Evolutionary conservation across 2,329 filamentous ascomycete species (phyloP), one percentile per base, ranked within the genome.

Genomic region (Talaromyces piceae): DNA sequence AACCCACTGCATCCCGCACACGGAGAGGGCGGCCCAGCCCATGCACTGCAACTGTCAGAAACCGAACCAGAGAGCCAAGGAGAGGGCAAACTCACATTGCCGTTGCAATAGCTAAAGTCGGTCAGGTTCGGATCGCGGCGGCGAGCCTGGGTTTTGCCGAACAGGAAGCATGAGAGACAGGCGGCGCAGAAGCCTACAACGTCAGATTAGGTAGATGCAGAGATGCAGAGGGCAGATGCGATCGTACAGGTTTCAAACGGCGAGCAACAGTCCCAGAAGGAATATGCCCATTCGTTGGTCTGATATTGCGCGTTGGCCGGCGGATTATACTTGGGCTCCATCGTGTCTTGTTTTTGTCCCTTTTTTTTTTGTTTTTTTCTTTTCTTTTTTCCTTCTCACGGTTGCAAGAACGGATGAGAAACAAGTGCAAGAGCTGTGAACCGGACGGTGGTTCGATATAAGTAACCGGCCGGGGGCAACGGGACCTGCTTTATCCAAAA

Each of bases 1-100:
- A 50, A 75, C 70, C 57, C 66, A 64, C 26, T 58, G 56, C 13
- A 68, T 57, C 5, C 65, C 65, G 45, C 61, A 60, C 44, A 61
- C 61, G 41, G 57, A 52, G 27, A 68, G 52, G 30, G 58, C 58
- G 47, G 57, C 58, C 60, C 61, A 71, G 25, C 63, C 60, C 53
- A 62, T 64, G 58, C 69, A 72, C 66, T 68, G 41, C 44, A 13
- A n/a, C n/a, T 28, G n/a, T 20, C 7, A 12, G 20, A 37, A 7
- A 37, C 22, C n/a, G 11, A 25, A 5, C 11, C 16, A 27, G 13
- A 28, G 7, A 37, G 7, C 44, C 44, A 22, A 20, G 13, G 12
- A 3, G 12, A 45, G 11, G 28, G 7, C 41, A 50, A 39, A 39
- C 59, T 20, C 61, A 66, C 61, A 47, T 56, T 57, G 49, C 61